Evolutionary conservation across 2,329 filamentous ascomycete genomes (phyloP).

Genomic region (Calonectria honghensis): DNA sequence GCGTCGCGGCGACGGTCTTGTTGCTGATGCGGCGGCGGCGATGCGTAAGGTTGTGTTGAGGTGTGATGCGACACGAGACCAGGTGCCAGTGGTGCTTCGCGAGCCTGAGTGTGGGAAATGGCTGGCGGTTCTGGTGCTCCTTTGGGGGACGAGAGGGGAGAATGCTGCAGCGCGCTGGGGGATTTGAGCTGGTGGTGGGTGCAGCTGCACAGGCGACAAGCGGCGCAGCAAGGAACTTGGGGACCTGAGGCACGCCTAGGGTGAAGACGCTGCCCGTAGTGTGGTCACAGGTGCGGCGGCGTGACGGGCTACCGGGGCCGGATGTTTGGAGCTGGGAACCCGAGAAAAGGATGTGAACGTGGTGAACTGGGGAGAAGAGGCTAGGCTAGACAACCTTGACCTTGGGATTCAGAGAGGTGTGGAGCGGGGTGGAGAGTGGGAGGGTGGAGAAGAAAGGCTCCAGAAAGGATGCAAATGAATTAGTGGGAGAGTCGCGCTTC

Average conservation of each 20-base stretch:
- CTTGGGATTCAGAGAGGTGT: conserved; percentile 31
- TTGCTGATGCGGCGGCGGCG: conserved; percentile 43
- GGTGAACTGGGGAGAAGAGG: conserved; percentile 34
- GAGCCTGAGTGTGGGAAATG: conserved; percentile 41
- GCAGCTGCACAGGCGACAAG: conserved; percentile 34
- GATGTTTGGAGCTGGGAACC: conserved; percentile 31
- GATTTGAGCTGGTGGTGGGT: conserved; percentile 22
- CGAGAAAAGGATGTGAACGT: conserved; percentile 34
- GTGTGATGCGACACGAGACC: conserved; percentile 55
- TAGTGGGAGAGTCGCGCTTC: conserved; percentile 28
- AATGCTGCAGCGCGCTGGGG: conserved; percentile 22
- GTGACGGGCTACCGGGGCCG: conserved; percentile 38
- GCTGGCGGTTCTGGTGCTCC: conserved; percentile 40
- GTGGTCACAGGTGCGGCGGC: conserved; percentile 38
- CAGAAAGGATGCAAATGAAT: conserved; percentile 41
- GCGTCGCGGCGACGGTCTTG: conserved; percentile 39
- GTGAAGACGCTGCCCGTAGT: conserved; percentile 23
- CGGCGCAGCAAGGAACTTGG: conserved; percentile 31
- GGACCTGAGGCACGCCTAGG: conserved; percentile 31
- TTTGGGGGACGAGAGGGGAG: conserved; percentile 28
- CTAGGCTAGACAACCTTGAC: conserved; percentile 34
- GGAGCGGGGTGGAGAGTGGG: conserved; percentile 32
- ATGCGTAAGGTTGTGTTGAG: conserved; percentile 52
- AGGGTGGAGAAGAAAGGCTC: conserved; percentile 39
- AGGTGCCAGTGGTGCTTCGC: conserved; percentile 52